Base-by-base conservation (phyloP, 768 basidiomycete genomes). In the Gymnopilus junonius region DNA sequence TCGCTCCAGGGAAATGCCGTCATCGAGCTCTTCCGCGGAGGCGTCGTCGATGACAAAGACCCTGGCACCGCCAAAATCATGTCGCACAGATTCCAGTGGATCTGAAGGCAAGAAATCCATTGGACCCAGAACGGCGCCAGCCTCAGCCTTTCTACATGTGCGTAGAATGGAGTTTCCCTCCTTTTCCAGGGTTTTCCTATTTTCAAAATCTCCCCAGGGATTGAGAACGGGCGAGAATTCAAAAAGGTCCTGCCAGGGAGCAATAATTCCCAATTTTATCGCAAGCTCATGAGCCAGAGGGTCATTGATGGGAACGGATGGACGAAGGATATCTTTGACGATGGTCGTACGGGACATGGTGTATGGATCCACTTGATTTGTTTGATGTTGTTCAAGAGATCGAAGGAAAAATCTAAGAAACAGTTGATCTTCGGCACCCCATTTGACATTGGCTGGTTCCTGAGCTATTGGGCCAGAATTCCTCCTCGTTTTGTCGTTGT, bases 41-140 rank as follows among this genome's bases (percentile, higher is more conserved):
- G 80, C 65, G 63, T 94, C 92, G 70, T 99, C 97, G 58, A 99
- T 88, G 20, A 96, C 90, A 73, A 90, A 99, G 4, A 94, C 93
- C 0, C 86, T 86, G 65, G 90, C 70, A 63, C 89, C 71, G 25
- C 92, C 94, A 75, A 95, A 97, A 73, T 98, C 96, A 70, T 93
- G 91, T 2, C 96, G 90, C 5, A 94, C 73, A 21, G 83, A 76
- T 27, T 89, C 90, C 55, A 90, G 79, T 0, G 85, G 82, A 70
- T 97, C 95, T 2, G 71, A 67, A 1, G 79, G 70, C 63, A 90
- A 84, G 17, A 93, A 82, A 63, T 93, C 91, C 64, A 89, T 82
- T 1, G 85, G 86, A 4, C 88, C 86, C 3, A 88, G 70, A 15
- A 81, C 78, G 1, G 63, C 67, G 8, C 69, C 67, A 15, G 76